Evolutionary conservation across 192 early-diverging fungal species (phyloP).

Genomic region (Coemansia sp.): DNA sequence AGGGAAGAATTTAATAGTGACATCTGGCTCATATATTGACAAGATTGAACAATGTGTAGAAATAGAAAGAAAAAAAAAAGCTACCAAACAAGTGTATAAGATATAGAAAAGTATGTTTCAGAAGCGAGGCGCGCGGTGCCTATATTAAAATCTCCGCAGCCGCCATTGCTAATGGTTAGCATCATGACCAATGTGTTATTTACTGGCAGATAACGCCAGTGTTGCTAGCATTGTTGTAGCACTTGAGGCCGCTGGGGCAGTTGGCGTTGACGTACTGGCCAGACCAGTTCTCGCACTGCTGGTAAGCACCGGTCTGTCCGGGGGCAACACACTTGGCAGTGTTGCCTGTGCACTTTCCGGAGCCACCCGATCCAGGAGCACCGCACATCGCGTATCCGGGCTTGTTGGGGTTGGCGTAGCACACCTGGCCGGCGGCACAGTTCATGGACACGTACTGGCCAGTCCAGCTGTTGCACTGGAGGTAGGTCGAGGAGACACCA

Average conservation of each 20-base stretch:
- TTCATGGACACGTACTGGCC: slow-evolving; percentile 23
- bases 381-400: slow-evolving; percentile 46
- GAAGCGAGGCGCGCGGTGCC: slow-evolving; percentile 1
- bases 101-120: neutral
- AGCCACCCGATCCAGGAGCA: slow-evolving; percentile 43
- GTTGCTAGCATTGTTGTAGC: slow-evolving; percentile 45
- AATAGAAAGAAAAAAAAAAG: neutral
- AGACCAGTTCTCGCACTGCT: slow-evolving; percentile 45
- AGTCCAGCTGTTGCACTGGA: slow-evolving; percentile 52
- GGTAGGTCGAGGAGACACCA: slow-evolving; percentile 53
- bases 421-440: slow-evolving; percentile 49
- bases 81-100: neutral
- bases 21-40: neutral
- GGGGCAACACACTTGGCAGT: slow-evolving; percentile 38
- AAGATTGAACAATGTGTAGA: neutral
- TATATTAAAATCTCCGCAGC: neutral
- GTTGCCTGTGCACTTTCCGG: slow-evolving; percentile 42
- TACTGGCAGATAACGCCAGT: slow-evolving; percentile 45
- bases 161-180: neutral
- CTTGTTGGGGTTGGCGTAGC: slow-evolving; percentile 55
- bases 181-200: neutral
- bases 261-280: slow-evolving; percentile 39
- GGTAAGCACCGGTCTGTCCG: slow-evolving; percentile 36
- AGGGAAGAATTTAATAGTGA: neutral
- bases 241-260: slow-evolving; percentile 41